Evolutionary conservation across 805 yeast species (phyloP).

Genomic region (Kuraishia ogatae): DNA sequence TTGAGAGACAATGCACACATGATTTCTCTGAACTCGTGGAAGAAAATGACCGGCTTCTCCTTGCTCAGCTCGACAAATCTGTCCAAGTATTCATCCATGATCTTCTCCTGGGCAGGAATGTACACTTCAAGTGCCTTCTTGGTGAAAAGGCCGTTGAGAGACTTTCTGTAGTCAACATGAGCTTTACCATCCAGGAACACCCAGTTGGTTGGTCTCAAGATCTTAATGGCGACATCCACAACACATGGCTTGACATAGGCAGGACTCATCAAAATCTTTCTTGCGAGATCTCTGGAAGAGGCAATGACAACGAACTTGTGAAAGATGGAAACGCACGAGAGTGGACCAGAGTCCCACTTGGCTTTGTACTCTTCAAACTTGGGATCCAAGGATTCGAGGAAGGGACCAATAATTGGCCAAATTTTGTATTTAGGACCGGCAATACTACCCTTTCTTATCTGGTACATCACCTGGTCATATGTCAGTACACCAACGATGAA

Average conservation of each 20-base stretch:
- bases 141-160: conserved; percentile 84
- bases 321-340: conserved; percentile 94
- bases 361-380: conserved; percentile 88
- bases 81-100: conserved; percentile 77
- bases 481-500: conserved; percentile 38
- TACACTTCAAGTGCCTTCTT: conserved; percentile 75
- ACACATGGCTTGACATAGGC: conserved; percentile 93
- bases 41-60: conserved; percentile 62
- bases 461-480: conserved; percentile 74
- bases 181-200: conserved; percentile 95
- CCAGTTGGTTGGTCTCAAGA: conserved; percentile 94
- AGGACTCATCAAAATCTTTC: conserved; percentile 81
- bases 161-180: conserved; percentile 87
- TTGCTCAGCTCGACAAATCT: conserved; percentile 49
- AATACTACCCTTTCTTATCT: conserved; percentile 73
- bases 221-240: conserved; percentile 93
- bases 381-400: conserved; percentile 88
- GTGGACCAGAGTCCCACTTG: conserved; percentile 92
- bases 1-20: conserved; percentile 90
- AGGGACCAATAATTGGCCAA: conserved; percentile 97
- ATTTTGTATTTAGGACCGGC: conserved; percentile 85
- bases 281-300: conserved; percentile 75
- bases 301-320: conserved; percentile 97
- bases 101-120: conserved; percentile 74
- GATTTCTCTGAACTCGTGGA: conserved; percentile 92